These are phyloP conservation scores for Plasmopara viticola DNA, from an alignment of 352 stramenopile genomes.

Conservation along the genomic window DNA sequence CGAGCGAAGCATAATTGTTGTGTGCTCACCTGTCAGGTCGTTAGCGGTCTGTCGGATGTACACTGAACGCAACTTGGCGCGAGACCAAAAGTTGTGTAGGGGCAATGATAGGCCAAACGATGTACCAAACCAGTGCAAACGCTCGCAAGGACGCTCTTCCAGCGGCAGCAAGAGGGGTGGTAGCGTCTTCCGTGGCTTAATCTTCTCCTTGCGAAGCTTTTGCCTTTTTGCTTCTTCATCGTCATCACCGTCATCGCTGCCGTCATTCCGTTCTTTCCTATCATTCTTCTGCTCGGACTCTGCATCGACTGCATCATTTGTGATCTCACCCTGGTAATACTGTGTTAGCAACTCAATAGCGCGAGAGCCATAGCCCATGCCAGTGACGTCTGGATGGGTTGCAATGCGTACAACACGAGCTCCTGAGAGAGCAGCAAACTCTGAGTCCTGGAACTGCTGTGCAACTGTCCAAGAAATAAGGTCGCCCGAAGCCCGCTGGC, in stretches of 20 bases:
- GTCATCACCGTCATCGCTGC: conserved; percentile 20
- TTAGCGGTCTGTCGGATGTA: conserved; percentile 99
- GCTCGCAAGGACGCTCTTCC: conserved; percentile 89
- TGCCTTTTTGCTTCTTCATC: conserved; percentile 46
- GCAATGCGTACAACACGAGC: conserved; percentile 97
- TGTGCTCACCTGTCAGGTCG: conserved; percentile 98
- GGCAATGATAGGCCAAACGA: conserved; percentile 96
- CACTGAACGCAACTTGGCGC: conserved; percentile 90
- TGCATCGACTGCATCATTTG: conserved; percentile 31
- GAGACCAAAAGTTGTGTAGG: conserved; percentile 97
- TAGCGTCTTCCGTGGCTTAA: conserved; percentile 95
- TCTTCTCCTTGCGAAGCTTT: conserved; percentile 73
- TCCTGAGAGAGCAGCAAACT: conserved; percentile 96
- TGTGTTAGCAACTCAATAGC: conserved; percentile 93
- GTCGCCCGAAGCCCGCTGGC: conserved; percentile 96
- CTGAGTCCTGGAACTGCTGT: conserved; percentile 99
- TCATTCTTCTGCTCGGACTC: conserved; percentile 27
- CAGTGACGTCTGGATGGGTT: conserved; percentile 93
- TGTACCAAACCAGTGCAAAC: conserved; percentile 97
- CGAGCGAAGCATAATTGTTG: conserved; percentile 87
- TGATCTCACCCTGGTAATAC: conserved; percentile 98
- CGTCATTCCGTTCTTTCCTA: conserved; percentile 21
- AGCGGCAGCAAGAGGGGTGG: conserved; percentile 95
- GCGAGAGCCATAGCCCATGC: conserved; percentile 97
- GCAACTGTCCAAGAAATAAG: conserved; percentile 99